These are phyloP conservation scores for Hanseniaspora guilliermondii DNA, from an alignment of 805 yeast species.

Conservation along the genomic window DNA sequence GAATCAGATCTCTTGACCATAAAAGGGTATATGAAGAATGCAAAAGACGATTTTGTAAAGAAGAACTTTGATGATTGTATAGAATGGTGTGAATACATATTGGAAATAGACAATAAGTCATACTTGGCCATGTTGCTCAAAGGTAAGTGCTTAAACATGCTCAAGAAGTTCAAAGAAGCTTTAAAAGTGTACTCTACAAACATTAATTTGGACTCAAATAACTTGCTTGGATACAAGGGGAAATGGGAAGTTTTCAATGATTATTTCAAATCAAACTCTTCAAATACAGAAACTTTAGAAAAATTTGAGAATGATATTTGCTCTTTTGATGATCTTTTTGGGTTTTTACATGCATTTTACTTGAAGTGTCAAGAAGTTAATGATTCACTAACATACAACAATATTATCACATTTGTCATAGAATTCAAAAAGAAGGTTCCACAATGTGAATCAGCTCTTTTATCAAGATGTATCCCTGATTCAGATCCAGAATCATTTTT, in stretches of 20 bases:
- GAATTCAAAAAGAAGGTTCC: constrained; percentile 33
- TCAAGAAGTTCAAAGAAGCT: constrained; percentile 32
- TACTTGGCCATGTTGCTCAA: constrained; percentile 58
- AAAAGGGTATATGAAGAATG: constrained; percentile 35
- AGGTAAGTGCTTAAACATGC: constrained; percentile 54
- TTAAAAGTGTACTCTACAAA: constrained; percentile 37
- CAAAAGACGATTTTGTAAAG: constrained; percentile 39
- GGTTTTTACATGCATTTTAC: constrained; percentile 32
- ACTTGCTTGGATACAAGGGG: constrained; percentile 74
- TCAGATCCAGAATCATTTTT: constrained; percentile 31
- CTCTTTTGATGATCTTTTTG: constrained; percentile 36
- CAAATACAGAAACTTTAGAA: constrained; percentile 12
- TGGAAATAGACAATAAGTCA: constrained; percentile 43
- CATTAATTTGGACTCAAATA: constrained; percentile 36
- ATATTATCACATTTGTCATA: constrained; percentile 29
- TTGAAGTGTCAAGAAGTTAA: constrained; percentile 22
- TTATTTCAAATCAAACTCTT: constrained; percentile 12
- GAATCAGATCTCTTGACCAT: constrained; percentile 21
- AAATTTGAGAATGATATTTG: constrained; percentile 29
- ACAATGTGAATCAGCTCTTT: constrained; percentile 36
- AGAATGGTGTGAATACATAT: constrained; percentile 41
- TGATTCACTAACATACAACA: background rate
- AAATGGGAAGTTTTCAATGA: constrained; percentile 34
- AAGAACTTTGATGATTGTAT: constrained; percentile 54
- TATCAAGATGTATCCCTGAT: constrained; percentile 45